Evolutionary conservation across 2,329 filamentous ascomycete species (phyloP).

Genomic region (Venturia asperata): DNA sequence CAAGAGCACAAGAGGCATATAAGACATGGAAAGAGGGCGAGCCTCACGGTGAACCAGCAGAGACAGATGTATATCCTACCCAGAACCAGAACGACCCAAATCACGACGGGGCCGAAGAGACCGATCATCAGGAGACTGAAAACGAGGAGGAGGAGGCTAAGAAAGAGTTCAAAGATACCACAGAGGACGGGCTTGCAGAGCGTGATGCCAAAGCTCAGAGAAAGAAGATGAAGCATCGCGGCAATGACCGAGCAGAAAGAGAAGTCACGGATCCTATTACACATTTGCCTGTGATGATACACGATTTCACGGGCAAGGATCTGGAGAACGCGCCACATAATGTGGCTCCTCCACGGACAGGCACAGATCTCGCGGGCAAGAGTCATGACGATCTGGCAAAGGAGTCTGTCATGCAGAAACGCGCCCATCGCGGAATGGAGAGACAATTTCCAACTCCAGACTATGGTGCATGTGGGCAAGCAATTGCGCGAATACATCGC

Average conservation of each 20-base stretch:
- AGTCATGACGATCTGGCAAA: constrained; percentile 39
- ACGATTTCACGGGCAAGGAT: constrained; percentile 60
- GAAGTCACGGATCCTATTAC: constrained; percentile 68
- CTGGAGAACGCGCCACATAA: constrained; percentile 33
- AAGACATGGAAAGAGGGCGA: constrained; percentile 29
- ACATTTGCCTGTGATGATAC: constrained; percentile 60
- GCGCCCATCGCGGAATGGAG: constrained; percentile 41
- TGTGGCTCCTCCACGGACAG: constrained; percentile 31
- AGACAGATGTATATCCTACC: constrained; percentile 29
- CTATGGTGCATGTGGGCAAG: constrained; percentile 39
- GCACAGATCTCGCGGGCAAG: constrained; percentile 40
- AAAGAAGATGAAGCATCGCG: constrained; percentile 44
- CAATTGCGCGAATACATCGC: constrained; percentile 39
- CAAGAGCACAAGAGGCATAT: constrained; percentile 33
- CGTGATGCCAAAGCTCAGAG: constrained; percentile 41
- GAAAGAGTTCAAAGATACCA: constrained; percentile 37
- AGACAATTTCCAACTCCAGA: constrained; percentile 49
- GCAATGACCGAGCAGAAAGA: constrained; percentile 42
- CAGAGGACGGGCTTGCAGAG: constrained; percentile 33
- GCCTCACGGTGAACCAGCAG: constrained; percentile 23
- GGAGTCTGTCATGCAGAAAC: constrained; percentile 38
- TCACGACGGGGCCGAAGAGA: constrained; percentile 20
- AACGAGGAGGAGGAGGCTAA: constrained; percentile 24
- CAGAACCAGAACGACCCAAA: constrained; percentile 23
- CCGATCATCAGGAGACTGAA: constrained; percentile 30